Conservation (phyloP, 1,284 basidiomycete species). For the Ganoderma resinaceum region DNA sequence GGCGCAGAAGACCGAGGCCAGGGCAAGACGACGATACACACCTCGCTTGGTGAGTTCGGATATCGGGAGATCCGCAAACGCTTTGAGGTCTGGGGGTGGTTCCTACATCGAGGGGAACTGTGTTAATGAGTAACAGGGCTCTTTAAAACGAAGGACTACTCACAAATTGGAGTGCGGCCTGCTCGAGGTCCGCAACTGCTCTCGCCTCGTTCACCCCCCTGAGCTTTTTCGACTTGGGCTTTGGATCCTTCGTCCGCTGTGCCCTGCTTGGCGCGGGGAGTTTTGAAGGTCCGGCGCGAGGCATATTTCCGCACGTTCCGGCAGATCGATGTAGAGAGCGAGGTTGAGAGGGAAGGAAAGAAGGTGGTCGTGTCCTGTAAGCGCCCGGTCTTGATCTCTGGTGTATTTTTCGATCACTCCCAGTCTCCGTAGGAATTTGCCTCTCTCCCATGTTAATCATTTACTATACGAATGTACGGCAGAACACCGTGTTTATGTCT, state of each 20-base stretch:
- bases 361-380: neutral
- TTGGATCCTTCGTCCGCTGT: slow-evolving; percentile 28
- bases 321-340: neutral
- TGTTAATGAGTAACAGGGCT: slow-evolving; percentile 30
- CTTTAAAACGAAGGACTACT: slow-evolving; percentile 37
- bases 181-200: slow-evolving; percentile 61
- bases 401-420: neutral
- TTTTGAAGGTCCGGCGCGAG: slow-evolving; percentile 41
- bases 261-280: slow-evolving; percentile 27
- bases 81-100: slow-evolving; percentile 51
- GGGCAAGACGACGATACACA: neutral
- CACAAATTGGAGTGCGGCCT: slow-evolving; percentile 62
- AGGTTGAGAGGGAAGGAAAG: neutral
- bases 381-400: neutral
- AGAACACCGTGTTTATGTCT: too few species aligned
- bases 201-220: slow-evolving; percentile 60
- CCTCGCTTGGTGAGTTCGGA: slow-evolving; percentile 49
- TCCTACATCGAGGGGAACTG: slow-evolving; percentile 47
- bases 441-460: too few species aligned
- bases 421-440: too few species aligned
- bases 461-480: too few species aligned
- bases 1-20: neutral
- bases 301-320: slow-evolving; percentile 27
- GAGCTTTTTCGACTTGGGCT: slow-evolving; percentile 42
- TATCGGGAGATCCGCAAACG: slow-evolving; percentile 74